Evolutionary conservation across 352 stramenopile genomes (phyloP).

Genomic region (Pythium grandisporangium): DNA sequence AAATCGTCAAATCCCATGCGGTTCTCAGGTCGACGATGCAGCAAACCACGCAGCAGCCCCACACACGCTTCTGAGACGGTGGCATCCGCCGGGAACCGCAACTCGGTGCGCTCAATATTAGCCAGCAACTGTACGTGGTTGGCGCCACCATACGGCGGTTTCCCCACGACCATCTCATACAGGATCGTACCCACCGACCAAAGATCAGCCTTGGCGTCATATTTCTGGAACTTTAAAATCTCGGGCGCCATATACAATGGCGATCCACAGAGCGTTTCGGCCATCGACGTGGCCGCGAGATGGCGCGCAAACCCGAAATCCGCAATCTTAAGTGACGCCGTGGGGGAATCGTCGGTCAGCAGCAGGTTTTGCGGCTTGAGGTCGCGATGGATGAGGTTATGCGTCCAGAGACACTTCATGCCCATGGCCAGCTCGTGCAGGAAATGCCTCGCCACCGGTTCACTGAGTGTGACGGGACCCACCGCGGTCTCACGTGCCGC

Average conservation of each 20-base stretch:
- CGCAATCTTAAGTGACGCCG: conserved; percentile 57
- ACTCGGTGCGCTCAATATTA: conserved; percentile 90
- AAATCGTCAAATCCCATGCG: conserved; percentile 90
- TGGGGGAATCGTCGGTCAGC: conserved; percentile 58
- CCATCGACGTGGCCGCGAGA: conserved; percentile 86
- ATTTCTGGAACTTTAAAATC: conserved; percentile 93
- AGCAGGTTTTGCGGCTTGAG: conserved; percentile 96
- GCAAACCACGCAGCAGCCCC: conserved; percentile 56
- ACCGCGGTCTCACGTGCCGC: not conserved
- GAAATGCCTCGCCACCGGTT: conserved; percentile 52
- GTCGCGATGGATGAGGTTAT: conserved; percentile 84
- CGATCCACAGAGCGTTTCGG: conserved; percentile 93
- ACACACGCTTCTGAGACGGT: conserved; percentile 77
- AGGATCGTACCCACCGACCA: conserved; percentile 95
- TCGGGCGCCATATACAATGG: conserved; percentile 98
- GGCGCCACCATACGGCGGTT: conserved; percentile 90
- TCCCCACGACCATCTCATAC: conserved; percentile 93
- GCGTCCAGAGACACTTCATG: conserved; percentile 64
- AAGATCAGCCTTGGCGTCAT: conserved; percentile 95
- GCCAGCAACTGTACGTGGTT: conserved; percentile 93
- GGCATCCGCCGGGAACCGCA: conserved; percentile 81
- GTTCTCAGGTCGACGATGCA: conserved; percentile 81
- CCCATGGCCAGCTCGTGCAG: conserved; percentile 53
- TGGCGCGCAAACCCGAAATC: conserved; percentile 90
- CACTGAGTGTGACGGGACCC: conserved; percentile 6